phyloP scores from a whole-genome alignment of 352 stramenopile genomes.

The Phytophthora ohioensis region DNA sequence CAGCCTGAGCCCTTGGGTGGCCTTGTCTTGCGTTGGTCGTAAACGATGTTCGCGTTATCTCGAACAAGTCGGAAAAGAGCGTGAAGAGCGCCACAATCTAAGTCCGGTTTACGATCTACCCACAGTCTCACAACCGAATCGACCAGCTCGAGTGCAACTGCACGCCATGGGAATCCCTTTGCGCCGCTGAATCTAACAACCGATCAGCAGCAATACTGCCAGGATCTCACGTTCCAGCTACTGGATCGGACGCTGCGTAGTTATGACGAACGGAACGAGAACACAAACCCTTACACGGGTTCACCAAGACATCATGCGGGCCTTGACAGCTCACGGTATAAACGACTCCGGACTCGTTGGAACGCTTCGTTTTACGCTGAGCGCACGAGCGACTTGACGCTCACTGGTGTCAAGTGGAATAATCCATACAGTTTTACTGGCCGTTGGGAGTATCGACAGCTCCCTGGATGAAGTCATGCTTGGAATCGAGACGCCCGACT shows the following conservation, averaged over 20 bases:
- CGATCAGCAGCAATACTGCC: no score
- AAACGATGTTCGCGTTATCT: background rate
- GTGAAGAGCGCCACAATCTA: no score
- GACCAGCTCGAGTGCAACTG: background rate
- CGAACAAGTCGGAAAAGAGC: background rate
- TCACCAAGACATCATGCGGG: constrained; percentile 7
- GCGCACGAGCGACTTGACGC: constrained; percentile 1
- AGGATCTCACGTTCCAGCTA: constrained; percentile 28
- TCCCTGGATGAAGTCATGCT: constrained; percentile 27
- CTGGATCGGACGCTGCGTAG: constrained; percentile 28
- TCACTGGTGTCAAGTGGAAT: constrained; percentile 8
- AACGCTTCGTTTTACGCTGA: constrained; percentile 29
- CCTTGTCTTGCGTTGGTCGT: no score
- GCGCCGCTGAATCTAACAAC: no score
- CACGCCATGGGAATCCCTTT: no score
- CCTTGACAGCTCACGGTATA: constrained; percentile 17
- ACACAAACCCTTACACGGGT: background rate
- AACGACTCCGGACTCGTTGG: constrained; percentile 18
- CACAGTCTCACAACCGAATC: constrained; percentile 12
- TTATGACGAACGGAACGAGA: constrained; percentile 18
- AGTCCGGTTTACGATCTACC: no score
- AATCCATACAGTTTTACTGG: constrained; percentile 14
- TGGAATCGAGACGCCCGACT: constrained; percentile 14
- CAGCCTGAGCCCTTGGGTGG: no score
- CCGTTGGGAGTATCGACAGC: constrained; percentile 13